These are phyloP conservation scores for Rhizoclosmatium globosum DNA, from an alignment of 192 early-diverging fungal species.

Conservation along the genomic window DNA sequence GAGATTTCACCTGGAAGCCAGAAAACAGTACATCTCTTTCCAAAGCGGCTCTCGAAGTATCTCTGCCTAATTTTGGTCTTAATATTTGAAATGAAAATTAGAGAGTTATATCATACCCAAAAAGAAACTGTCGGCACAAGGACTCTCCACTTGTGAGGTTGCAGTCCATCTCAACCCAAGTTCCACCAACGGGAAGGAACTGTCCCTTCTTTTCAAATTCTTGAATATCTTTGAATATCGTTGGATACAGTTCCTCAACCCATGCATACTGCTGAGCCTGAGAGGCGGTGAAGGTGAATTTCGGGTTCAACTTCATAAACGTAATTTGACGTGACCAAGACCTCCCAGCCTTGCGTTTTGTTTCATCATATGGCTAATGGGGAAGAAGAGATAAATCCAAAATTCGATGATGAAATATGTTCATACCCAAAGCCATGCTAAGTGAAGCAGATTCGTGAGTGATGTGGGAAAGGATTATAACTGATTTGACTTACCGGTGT, in stretches of 20 bases:
- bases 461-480: not conserved
- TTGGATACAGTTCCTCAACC: slow-evolving; percentile 84
- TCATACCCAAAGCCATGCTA: slow-evolving; percentile 16
- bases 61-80: slow-evolving; percentile 82
- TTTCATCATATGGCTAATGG: slow-evolving; percentile 98
- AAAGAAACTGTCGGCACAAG: slow-evolving; percentile 91
- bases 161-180: slow-evolving; percentile 99
- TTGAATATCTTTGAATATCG: slow-evolving; percentile 79
- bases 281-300: slow-evolving; percentile 91
- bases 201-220: slow-evolving; percentile 73
- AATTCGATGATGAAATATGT: not conserved
- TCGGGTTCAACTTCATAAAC: slow-evolving; percentile 86
- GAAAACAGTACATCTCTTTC: slow-evolving; percentile 67
- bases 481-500: slow-evolving; percentile 64
- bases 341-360: slow-evolving; percentile 81
- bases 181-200: slow-evolving; percentile 94
- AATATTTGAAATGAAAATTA: too few relatives aligned
- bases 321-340: slow-evolving; percentile 51
- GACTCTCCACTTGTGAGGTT: slow-evolving; percentile 97
- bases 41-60: slow-evolving; percentile 78
- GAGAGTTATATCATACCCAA: slow-evolving; percentile 61
- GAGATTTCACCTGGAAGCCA: slow-evolving; percentile 83
- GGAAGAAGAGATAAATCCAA: not conserved
- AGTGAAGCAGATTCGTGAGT: too few relatives aligned
- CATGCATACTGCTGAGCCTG: slow-evolving; percentile 98